phyloP scores from a whole-genome alignment of 129 eudicot genomes.

The Flaveria linearis region DNA sequence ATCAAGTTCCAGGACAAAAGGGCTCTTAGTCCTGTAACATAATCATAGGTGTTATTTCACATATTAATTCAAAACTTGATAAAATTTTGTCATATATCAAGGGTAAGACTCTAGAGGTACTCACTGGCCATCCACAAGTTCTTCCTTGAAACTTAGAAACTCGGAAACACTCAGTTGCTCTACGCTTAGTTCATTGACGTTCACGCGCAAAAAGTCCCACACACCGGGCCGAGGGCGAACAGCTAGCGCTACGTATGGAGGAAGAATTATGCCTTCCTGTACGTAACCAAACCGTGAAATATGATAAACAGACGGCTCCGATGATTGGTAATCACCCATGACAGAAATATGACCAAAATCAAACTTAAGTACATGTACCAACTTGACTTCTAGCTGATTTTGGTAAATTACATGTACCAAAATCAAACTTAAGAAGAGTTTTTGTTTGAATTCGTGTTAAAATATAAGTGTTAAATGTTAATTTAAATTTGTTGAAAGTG shows the following conservation, averaged over 20 bases:
- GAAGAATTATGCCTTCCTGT: slow-evolving; percentile 93
- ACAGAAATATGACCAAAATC: no score
- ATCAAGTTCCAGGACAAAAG: slow-evolving; percentile 76
- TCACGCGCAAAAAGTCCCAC: slow-evolving; percentile 90
- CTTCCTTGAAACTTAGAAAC: slow-evolving; percentile 82
- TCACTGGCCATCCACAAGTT: slow-evolving; percentile 76
- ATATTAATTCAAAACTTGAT: not conserved
- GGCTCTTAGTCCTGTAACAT: slow-evolving; percentile 47
- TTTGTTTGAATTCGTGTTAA: no score
- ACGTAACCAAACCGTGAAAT: slow-evolving; percentile 17
- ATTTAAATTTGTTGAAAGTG: no score
- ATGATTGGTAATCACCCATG: no score
- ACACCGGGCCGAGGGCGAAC: slow-evolving; percentile 99
- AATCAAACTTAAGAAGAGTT: no score
- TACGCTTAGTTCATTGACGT: slow-evolving; percentile 81
- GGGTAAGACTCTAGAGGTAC: slow-evolving; percentile 20
- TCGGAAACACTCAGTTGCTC: slow-evolving; percentile 78
- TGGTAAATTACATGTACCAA: no score
- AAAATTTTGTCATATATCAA: not conserved
- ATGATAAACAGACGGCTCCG: no score
- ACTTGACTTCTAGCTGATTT: no score
- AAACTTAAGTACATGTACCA: no score
- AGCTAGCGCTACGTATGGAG: slow-evolving; percentile 92
- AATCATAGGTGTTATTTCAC: not conserved
- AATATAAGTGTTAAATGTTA: no score